Evolutionary conservation across 768 basidiomycete genomes (phyloP).

Genomic region (Suillus luteus): DNA sequence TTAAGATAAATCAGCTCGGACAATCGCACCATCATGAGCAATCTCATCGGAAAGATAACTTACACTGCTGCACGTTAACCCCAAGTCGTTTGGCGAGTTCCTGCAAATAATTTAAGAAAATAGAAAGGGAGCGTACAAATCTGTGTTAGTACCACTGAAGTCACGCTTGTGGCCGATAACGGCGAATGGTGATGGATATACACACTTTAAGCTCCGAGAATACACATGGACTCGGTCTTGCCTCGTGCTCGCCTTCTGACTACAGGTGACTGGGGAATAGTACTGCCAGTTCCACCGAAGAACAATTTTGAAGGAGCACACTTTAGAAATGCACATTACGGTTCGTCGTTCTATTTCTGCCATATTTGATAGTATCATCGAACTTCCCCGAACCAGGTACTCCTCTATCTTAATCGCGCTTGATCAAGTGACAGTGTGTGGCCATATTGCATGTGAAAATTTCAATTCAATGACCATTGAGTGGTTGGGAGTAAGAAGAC

Average conservation of each 20-base stretch:
- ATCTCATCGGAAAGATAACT: neutral
- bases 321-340: neutral
- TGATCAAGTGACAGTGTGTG: neutral
- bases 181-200: neutral
- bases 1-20: neutral
- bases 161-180: neutral
- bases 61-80: neutral
- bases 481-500: neutral
- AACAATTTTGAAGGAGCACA: neutral
- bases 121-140: neutral
- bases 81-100: neutral
- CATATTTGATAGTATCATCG: neutral
- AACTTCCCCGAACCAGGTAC: neutral
- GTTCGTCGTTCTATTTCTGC: neutral
- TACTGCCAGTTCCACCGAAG: constrained; percentile 1
- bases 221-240: neutral
- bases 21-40: neutral
- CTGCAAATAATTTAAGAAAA: neutral
- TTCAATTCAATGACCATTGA: neutral
- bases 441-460: neutral
- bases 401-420: neutral
- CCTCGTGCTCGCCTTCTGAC: neutral
- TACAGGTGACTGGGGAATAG: neutral
- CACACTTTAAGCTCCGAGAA: neutral
- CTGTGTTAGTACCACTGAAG: neutral